phyloP scores from a whole-genome alignment of 1,284 basidiomycete genomes.

The Farysia itapuensis region DNA sequence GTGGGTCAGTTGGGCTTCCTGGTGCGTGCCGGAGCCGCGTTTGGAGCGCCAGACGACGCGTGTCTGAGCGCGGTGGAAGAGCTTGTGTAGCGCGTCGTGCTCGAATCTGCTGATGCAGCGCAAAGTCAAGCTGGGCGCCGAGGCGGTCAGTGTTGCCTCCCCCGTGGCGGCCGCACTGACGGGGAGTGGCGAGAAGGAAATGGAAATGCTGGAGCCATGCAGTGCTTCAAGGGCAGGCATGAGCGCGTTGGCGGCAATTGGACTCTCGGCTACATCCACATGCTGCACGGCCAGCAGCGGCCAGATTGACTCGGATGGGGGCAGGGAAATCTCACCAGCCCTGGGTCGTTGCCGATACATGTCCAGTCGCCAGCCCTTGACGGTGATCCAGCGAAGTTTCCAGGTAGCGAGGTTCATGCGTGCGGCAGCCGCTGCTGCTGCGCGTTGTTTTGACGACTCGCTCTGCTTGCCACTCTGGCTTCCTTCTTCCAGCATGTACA shows the following conservation, averaged over 20 bases:
- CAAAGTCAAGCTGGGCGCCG: constrained; percentile 11
- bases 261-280: constrained; percentile 18
- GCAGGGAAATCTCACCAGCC: constrained; percentile 9
- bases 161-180: neutral
- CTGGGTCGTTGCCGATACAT: constrained; percentile 35
- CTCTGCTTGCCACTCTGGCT: neutral
- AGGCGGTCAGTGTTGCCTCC: constrained; percentile 1
- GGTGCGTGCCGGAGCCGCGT: neutral
- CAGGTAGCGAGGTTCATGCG: constrained; percentile 29
- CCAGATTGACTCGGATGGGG: constrained; percentile 17
- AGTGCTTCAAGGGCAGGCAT: constrained; percentile 21
- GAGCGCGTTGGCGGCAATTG: constrained; percentile 8
- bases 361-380: constrained; percentile 36
- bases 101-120: constrained; percentile 35
- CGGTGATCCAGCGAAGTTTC: constrained; percentile 44
- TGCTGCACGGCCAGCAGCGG: constrained; percentile 14
- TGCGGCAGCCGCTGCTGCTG: constrained; percentile 5
- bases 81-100: constrained; percentile 21
- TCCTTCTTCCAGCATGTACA: constrained; percentile 38
- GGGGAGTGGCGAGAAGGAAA: constrained; percentile 8
- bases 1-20: neutral
- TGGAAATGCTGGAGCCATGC: constrained; percentile 9
- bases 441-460: constrained; percentile 11
- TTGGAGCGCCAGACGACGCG: neutral
- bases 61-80: constrained; percentile 28